These are phyloP conservation scores for Prunus salicina DNA, from an alignment of 306 rosid genomes.

Conservation along the genomic window DNA sequence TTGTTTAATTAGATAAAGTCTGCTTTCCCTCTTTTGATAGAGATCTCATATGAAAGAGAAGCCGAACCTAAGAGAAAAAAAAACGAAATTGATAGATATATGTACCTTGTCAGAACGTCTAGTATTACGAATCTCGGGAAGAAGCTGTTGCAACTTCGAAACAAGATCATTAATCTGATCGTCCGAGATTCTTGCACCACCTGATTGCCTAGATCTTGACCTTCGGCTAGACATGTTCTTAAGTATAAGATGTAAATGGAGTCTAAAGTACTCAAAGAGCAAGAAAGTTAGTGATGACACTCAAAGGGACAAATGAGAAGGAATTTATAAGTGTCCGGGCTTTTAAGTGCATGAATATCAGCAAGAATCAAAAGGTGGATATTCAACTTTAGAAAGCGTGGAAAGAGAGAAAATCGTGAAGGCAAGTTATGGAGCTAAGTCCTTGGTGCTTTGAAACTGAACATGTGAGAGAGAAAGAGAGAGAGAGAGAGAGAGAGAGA, in stretches of 20 bases:
- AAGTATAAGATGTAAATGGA: not conserved
- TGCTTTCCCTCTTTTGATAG: not conserved
- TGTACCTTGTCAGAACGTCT: conserved; percentile 77
- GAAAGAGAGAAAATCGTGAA: not conserved
- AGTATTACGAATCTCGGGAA: conserved; percentile 83
- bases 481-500: not conserved
- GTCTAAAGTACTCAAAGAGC: not conserved
- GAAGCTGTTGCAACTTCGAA: conserved; percentile 90
- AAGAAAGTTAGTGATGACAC: not conserved
- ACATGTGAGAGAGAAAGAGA: not conserved
- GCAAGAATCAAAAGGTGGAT: not conserved
- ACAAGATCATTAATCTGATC: conserved; percentile 96
- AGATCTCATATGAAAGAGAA: not conserved
- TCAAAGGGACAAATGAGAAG: conserved; percentile 9
- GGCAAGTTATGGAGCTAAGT: conserved; percentile 22
- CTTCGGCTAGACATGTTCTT: conserved; percentile 61
- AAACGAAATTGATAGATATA: not conserved
- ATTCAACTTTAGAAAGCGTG: not conserved
- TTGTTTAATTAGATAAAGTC: not conserved
- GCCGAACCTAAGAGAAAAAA: not conserved
- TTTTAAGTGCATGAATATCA: not conserved
- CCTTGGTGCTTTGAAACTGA: not conserved
- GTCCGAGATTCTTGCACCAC: conserved; percentile 77
- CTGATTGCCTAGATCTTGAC: conserved; percentile 70
- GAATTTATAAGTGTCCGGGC: conserved; percentile 1